These are phyloP conservation scores for Panaeolus papilionaceus DNA, from an alignment of 768 basidiomycete species.

Conservation along the genomic window DNA sequence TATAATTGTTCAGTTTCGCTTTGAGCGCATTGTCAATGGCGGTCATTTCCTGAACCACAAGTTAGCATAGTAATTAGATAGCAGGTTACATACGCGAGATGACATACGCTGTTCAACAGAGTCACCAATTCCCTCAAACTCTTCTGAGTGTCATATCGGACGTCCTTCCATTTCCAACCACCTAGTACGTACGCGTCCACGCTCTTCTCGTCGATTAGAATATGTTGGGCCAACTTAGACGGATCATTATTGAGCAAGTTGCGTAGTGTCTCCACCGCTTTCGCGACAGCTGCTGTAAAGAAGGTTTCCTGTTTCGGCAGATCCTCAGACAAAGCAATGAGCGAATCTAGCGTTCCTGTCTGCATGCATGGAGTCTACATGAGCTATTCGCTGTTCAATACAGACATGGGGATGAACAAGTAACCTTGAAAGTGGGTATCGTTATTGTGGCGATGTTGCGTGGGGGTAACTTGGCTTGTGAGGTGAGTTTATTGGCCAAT, in stretches of 20 bases:
- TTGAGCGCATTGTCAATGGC: constrained; percentile 96
- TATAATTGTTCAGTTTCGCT: constrained; percentile 89
- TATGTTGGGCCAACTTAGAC: constrained; percentile 73
- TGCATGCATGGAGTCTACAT: constrained; percentile 36
- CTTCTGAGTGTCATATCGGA: constrained; percentile 85
- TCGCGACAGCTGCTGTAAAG: constrained; percentile 89
- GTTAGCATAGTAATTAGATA: constrained; percentile 16
- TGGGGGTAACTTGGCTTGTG: constrained; percentile 56
- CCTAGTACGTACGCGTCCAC: constrained; percentile 82
- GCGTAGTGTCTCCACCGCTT: constrained; percentile 92
- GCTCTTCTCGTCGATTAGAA: constrained; percentile 78
- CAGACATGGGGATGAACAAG: constrained; percentile 18
- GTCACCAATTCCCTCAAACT: constrained; percentile 88
- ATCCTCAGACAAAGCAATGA: constrained; percentile 89
- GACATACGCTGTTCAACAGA: constrained; percentile 77
- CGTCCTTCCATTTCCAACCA: constrained; percentile 93
- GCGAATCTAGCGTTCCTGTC: constrained; percentile 93
- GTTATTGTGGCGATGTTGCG: constrained; percentile 66
- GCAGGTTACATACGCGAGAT: constrained; percentile 5
- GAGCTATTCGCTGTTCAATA: constrained; percentile 25
- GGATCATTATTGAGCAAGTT: constrained; percentile 91
- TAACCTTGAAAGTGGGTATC: constrained; percentile 92
- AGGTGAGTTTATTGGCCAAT: constrained; percentile 63
- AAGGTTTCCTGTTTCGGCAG: constrained; percentile 89
- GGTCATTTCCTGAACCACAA: constrained; percentile 76